Conservation (phyloP, 495 filamentous ascomycete species). For the Daldinia grandis region DNA sequence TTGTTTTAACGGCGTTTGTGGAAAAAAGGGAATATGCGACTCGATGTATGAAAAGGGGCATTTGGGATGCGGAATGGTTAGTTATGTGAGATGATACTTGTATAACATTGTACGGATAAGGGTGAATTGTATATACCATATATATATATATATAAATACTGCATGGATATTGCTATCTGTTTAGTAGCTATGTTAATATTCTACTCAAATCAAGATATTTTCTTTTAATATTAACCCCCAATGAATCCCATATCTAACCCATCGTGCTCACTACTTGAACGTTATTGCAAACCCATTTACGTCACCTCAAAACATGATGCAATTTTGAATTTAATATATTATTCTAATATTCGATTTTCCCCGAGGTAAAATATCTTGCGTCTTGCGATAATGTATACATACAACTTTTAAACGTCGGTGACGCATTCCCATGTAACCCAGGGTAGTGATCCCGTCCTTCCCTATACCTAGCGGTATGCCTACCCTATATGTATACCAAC, state of each 20-base stretch:
- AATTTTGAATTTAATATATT: slow-evolving; percentile 10
- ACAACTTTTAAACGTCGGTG: neutral
- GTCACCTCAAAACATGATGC: neutral
- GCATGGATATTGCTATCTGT: slow-evolving; percentile 1
- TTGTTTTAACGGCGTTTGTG: slow-evolving; percentile 9
- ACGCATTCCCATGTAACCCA: neutral
- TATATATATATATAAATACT: slow-evolving; percentile 12
- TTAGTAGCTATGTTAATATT: slow-evolving; percentile 22
- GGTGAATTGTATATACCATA: neutral
- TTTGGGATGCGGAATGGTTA: neutral
- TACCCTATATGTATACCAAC: neutral
- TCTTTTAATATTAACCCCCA: neutral
- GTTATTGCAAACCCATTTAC: neutral
- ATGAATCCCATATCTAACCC: no score
- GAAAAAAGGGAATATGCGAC: neutral
- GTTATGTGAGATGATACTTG: neutral
- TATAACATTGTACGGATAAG: slow-evolving; percentile 9
- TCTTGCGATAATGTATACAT: slow-evolving; percentile 2
- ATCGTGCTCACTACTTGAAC: neutral
- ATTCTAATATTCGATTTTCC: slow-evolving; percentile 6
- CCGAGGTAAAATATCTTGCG: neutral
- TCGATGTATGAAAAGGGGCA: neutral
- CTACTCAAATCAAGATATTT: neutral
- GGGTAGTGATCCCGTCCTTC: neutral
- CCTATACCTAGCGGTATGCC: neutral